Evolutionary conservation across 345 rosid species (phyloP).

Genomic region (Syzygium oleosum): DNA sequence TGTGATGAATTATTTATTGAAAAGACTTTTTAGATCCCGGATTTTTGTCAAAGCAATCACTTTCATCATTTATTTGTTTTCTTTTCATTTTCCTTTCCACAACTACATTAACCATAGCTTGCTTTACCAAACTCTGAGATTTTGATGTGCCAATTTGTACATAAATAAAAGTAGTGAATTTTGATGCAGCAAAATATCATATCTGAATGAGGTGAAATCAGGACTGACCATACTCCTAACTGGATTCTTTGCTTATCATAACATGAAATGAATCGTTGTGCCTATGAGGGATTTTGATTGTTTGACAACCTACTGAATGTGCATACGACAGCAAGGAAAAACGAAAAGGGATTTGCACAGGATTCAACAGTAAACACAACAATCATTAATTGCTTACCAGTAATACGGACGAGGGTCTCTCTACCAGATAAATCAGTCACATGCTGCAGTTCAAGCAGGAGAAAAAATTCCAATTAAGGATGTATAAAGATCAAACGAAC

Average conservation of each 20-base stretch:
- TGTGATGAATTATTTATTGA: not conserved
- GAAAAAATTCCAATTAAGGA: not conserved
- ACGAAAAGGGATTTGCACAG: not conserved
- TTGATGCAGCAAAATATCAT: not conserved
- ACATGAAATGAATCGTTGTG: not conserved
- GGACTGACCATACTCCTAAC: not conserved
- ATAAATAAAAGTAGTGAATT: not conserved
- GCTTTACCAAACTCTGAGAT: not conserved
- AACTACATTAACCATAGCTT: not conserved
- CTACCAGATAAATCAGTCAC: constrained; percentile 93
- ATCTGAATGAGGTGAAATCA: not conserved
- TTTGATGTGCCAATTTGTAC: not conserved
- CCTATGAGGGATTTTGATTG: not conserved
- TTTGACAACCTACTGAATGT: not conserved
- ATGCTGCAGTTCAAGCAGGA: constrained; percentile 34
- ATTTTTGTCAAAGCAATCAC: not conserved
- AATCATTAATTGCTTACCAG: constrained; percentile 34
- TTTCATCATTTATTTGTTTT: not conserved
- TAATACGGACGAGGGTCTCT: constrained; percentile 87
- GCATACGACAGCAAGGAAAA: not conserved
- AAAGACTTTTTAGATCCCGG: not conserved
- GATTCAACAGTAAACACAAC: not conserved
- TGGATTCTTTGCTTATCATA: not conserved
- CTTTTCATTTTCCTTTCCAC: not conserved
- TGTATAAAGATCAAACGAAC: not conserved